Evolutionary conservation across 176 grass and related monocot genomes (phyloP), one percentile per base, ranked within the genome.

Genomic region (Lolium rigidum): DNA sequence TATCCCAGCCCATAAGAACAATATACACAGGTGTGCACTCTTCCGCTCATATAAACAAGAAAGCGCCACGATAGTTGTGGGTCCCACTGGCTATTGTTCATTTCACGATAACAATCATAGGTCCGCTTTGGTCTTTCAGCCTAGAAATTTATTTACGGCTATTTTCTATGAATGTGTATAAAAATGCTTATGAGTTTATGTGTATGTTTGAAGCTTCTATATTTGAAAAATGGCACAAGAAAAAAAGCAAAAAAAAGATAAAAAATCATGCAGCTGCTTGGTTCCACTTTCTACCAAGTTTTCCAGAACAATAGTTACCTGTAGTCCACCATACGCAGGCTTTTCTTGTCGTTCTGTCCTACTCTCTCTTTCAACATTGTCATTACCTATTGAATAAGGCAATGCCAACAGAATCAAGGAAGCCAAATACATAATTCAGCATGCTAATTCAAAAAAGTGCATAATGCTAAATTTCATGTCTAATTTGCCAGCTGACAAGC

Each of bases 341-440:
- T 87, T 96, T 94, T 94, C 79, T 99, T 95, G 55, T 95, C 79
- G 60, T 88, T 92, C 84, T 99, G 97, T 81, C 92, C 94, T 83
- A 95, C 59, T 90, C 84, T 90, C 81, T 94, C 92, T 85, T 99
- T 99, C 59, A 99, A 69, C 90, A 99, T 92, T 91, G 92, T 63
- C 89, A 92, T 86, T 59, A 99, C 86, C 97, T 99, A 79, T 61
- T 84, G 47, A 84, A 77, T 58, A 77, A 78, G 37, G 79, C 9
- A 68, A 83, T 10, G 17, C 17, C 55, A 80, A 69, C 50, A 76
- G 83, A 86, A 9, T 70, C 18, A 65, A 68, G 24, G 11, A 24
- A 79, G 54, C 10, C 21, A 22, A 51, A 74, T 51, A 51, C 38
- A 57, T 68, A 86, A 24, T 57, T 41, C 49, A 51, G 26, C 57